Evolutionary conservation across 139 green algal genomes (phyloP), one percentile per base, ranked within the genome.

Genomic region (Volvox reticuliferus): DNA sequence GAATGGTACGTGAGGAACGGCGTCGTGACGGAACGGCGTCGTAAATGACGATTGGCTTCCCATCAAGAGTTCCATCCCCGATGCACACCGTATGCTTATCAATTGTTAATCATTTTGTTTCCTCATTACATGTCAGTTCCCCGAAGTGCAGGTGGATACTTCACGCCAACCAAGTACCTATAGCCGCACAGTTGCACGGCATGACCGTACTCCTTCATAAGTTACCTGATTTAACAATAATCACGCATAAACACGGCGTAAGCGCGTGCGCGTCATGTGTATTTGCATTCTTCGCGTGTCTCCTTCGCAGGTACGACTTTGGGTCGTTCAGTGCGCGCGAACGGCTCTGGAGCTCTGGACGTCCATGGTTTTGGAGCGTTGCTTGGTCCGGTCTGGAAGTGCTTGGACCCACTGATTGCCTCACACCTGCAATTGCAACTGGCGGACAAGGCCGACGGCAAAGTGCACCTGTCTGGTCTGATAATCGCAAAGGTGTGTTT

Each of bases 401-500:
- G 37, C 44, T 71, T 89, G 5, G 69, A 89, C 44, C 69, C 85
- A 12, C 44, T 81, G 14, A 55, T 73, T 16, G 37, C 85, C 16
- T 71, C 69, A 20, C 69, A 67, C 5, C 44, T 89, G 69, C 71
- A 79, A 9, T 0, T 5, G 17, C 44, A 79, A 68, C 9, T 89
- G 44, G 69, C 85, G 0, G 36, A 61, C 36, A 13, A n/a, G 21
- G 44, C 24, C 5, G 44, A 61, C 69, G 85, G 85, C 69, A 71
- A 20, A 9, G 85, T 89, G 85, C 85, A 89, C n/a, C 37, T 82
- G 69, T 50, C 30, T 44, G n/a, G 71, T 6, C 28, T 82, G n/a
- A 33, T 89, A 26, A 71, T 89, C 16, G 85, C 85, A 35, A 82
- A 82, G 85, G 85, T 88, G 22, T 12, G 82, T 55, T 55, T 55